Conservation (phyloP, 345 rosid species). For the Eucalyptus viminalis region DNA sequence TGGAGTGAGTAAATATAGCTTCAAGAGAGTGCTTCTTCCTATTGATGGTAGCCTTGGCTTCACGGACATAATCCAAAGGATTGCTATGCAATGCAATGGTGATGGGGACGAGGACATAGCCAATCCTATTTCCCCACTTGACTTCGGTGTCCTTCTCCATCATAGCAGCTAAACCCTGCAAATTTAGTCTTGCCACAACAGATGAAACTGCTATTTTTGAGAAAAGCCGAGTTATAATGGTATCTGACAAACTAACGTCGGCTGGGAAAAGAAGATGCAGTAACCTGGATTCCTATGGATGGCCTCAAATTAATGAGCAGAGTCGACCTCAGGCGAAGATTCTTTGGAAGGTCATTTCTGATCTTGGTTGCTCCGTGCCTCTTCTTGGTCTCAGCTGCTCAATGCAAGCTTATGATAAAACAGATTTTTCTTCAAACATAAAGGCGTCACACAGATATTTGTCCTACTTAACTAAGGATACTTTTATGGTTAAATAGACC, state of each 20-base stretch:
- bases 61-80: conserved; percentile 5
- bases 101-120: conserved; percentile 1
- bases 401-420: background rate
- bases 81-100: background rate
- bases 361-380: background rate
- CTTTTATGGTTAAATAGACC: background rate
- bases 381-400: background rate
- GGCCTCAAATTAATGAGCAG: conserved; percentile 16
- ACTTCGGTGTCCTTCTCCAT: conserved; percentile 5
- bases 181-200: background rate
- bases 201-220: background rate
- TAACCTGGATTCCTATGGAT: background rate
- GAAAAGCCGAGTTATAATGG: background rate
- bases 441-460: background rate
- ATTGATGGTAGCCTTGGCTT: conserved; percentile 6
- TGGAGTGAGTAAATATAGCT: conserved; percentile 3
- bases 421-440: background rate
- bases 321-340: conserved; percentile 9
- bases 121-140: conserved; percentile 14
- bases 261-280: background rate
- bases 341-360: background rate
- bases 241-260: background rate
- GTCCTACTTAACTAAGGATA: background rate
- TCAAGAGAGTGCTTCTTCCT: conserved; percentile 11
- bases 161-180: conserved; percentile 9